These are phyloP conservation scores for Nepenthes gracilis DNA, from an alignment of 148 eudicot species.

Conservation along the genomic window DNA sequence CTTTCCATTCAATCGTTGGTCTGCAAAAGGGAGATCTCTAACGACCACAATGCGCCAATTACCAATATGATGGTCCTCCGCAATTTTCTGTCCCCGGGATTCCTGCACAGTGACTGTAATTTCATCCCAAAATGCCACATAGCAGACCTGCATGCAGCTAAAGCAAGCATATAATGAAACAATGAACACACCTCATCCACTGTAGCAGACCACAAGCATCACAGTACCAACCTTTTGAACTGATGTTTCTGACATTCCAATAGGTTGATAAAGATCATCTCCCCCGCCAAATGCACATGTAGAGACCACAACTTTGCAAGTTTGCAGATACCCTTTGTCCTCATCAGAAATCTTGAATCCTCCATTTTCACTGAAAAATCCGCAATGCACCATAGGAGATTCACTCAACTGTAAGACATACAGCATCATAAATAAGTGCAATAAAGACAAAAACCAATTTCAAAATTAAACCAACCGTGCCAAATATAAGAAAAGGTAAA, in stretches of 20 bases:
- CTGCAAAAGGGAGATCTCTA: conserved; percentile 71
- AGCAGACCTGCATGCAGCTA: conserved; percentile 59
- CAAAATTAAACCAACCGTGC: background rate
- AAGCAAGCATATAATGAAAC: conserved; percentile 3
- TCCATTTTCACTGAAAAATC: conserved; percentile 79
- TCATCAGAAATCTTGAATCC: conserved; percentile 74
- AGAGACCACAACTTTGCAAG: conserved; percentile 81
- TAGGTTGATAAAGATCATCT: conserved; percentile 98
- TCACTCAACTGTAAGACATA: conserved; percentile 37
- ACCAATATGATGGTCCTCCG: conserved; percentile 56
- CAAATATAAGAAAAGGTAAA: background rate
- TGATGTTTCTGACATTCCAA: conserved; percentile 84
- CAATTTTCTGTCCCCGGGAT: conserved; percentile 47
- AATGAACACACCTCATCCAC: background rate
- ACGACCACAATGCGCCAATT: conserved; percentile 86
- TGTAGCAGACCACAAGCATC: background rate
- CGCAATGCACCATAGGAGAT: conserved; percentile 67
- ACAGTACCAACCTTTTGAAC: conserved; percentile 43
- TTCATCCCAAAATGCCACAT: conserved; percentile 98
- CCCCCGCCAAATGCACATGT: conserved; percentile 99
- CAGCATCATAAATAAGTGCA: conserved; percentile 3
- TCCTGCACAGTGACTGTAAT: conserved; percentile 74
- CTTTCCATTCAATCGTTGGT: conserved; percentile 93
- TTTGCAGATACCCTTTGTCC: conserved; percentile 63
- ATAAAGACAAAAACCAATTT: background rate